Evolutionary conservation across 1,284 basidiomycete genomes (phyloP), one percentile per base, ranked within the genome.

Genomic region (Cryptococcus amylolentus): DNA sequence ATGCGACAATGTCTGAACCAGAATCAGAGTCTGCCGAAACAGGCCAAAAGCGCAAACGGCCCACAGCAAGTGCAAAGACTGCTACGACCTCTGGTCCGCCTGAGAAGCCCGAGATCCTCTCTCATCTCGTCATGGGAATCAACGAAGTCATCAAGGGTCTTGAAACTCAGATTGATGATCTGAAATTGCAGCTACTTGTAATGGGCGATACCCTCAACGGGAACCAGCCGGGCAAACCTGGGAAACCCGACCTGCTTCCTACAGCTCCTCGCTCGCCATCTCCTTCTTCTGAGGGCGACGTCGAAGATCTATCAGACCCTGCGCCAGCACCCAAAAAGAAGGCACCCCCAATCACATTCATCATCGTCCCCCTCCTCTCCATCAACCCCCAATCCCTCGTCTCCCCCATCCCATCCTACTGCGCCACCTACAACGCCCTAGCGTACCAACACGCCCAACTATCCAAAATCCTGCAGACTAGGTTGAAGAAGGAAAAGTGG

Each of bases 71-170:
- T 8, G 40, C 9, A 20, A 26, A 43, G 39, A 27, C 27, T 37
- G 26, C 49, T 5, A n/a, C 16, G n/a, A 9, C 45, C 1, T 45
- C 13, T 13, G 14, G 23, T 5, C 52, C 51, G 50, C 65, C 66
- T 1, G 35, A 44, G 1, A 45, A 54, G 16, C 84, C 84, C 3
- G 60, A 72, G 9, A 72, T 85, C 26, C 72, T 85, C 13, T 62
- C 80, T 12, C 82, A 87, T 68, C 63, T 88, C 42, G 77, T 82
- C 1, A 72, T 87, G 44, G 91, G 91, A 12, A 86, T 93, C 63
- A 94, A 92, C 67, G 81, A 85, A 67, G 87, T 91, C 8, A 89
- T 89, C 23, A 88, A 85, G 72, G 78, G 79, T 18, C 79, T 94
- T 12, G 91, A 94, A 73, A 63, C 57, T 4, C 83, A 87, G 61